These are phyloP conservation scores for Lactarius hatsudake DNA, from an alignment of 768 basidiomycete genomes.

Conservation along the genomic window DNA sequence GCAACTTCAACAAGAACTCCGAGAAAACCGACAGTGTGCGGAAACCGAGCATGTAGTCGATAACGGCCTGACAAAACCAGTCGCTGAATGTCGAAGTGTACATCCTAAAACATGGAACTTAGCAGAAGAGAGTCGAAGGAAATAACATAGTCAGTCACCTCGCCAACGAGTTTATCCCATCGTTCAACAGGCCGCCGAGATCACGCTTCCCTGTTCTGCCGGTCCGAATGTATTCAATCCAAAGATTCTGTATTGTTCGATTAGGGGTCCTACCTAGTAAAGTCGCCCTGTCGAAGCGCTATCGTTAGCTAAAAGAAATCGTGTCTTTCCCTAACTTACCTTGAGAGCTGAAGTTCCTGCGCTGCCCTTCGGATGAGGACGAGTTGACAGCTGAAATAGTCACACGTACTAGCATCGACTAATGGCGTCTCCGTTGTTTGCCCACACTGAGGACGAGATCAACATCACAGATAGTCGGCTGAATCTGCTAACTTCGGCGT, in stretches of 20 bases:
- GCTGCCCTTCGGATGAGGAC: slow-evolving; percentile 41
- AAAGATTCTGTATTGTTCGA: not conserved
- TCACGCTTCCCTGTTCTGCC: slow-evolving; percentile 93
- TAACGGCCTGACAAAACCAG: slow-evolving; percentile 96
- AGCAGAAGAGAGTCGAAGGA: slow-evolving; percentile 6
- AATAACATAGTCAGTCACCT: slow-evolving; percentile 42
- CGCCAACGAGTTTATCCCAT: slow-evolving; percentile 92
- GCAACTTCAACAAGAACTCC: slow-evolving; percentile 86
- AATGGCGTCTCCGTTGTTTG: slow-evolving; percentile 96
- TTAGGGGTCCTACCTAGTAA: slow-evolving; percentile 57
- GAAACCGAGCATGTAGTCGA: slow-evolving; percentile 88
- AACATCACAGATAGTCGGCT: slow-evolving; percentile 8
- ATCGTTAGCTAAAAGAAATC: slow-evolving; percentile 6
- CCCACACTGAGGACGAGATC: slow-evolving; percentile 68
- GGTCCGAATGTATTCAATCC: slow-evolving; percentile 5
- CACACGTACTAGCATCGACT: slow-evolving; percentile 76
- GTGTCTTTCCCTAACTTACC: slow-evolving; percentile 42
- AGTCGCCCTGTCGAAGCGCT: slow-evolving; percentile 61
- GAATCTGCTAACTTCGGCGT: not conserved
- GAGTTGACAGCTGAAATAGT: not conserved
- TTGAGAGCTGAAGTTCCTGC: slow-evolving; percentile 97
- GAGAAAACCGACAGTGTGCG: slow-evolving; percentile 86
- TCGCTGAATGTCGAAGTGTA: slow-evolving; percentile 89
- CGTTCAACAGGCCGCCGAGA: slow-evolving; percentile 85
- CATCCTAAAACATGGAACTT: slow-evolving; percentile 47